phyloP scores from a whole-genome alignment of 2,329 filamentous ascomycete genomes.

The Diaporthe vaccinii region DNA sequence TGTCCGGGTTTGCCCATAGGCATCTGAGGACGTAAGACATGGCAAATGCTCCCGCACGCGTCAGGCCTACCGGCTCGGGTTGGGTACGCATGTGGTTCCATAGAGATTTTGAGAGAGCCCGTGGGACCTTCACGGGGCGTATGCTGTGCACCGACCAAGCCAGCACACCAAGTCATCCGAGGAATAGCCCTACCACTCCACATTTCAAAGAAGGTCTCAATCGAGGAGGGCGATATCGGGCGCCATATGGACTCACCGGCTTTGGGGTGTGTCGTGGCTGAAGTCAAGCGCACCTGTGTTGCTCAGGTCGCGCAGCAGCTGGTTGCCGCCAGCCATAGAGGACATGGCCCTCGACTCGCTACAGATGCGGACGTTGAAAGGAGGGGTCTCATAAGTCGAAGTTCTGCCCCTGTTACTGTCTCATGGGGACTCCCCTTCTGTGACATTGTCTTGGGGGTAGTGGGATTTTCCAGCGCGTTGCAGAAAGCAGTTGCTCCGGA shows the following conservation, averaged over 20 bases:
- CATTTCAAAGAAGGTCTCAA: neutral
- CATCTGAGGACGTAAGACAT: no score
- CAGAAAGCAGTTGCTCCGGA: neutral
- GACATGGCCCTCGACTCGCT: slow-evolving; percentile 6
- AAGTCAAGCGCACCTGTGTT: neutral
- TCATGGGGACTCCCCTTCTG: neutral
- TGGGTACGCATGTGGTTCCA: no score
- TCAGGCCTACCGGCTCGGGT: no score
- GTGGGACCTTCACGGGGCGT: no score
- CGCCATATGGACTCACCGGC: neutral
- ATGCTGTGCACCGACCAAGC: no score
- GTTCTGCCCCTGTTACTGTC: neutral
- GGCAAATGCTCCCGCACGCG: no score
- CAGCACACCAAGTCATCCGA: neutral
- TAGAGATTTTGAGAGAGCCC: no score
- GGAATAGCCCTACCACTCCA: neutral
- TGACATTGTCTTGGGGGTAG: neutral
- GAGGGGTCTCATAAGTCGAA: neutral
- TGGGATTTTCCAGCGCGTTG: slow-evolving; percentile 2
- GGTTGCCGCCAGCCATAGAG: neutral
- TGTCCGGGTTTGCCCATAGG: no score
- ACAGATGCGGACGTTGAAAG: neutral
- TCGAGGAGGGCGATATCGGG: neutral
- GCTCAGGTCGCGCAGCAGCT: neutral
- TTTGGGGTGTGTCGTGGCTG: neutral